phyloP scores from a whole-genome alignment of 2,329 filamentous ascomycete species.

The Tolypocladium endophyticum region DNA sequence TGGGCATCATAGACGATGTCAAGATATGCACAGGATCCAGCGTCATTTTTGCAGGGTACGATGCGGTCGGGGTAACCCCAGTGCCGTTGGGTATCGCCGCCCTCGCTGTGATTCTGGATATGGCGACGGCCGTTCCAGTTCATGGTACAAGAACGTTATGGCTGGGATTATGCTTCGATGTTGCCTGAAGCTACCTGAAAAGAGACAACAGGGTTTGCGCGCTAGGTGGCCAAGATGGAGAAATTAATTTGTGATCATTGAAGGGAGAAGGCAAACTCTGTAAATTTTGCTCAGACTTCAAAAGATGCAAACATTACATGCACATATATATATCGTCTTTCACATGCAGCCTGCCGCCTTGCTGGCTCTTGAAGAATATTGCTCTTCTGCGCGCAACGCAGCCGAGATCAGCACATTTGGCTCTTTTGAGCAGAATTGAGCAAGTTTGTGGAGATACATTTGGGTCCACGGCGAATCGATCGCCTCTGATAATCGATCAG shows the following conservation, averaged over 20 bases:
- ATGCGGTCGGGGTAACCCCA: slow-evolving; percentile 37
- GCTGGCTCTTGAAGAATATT: background rate
- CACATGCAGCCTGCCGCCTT: background rate
- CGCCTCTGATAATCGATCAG: background rate
- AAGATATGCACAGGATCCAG: slow-evolving; percentile 38
- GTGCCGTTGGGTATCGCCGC: slow-evolving; percentile 25
- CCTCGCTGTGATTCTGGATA: slow-evolving; percentile 31
- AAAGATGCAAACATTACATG: too few species aligned
- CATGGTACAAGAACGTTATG: background rate
- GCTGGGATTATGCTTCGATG: background rate
- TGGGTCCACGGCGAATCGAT: background rate
- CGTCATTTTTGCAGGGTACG: slow-evolving; percentile 33
- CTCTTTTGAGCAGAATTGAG: slow-evolving; percentile 24
- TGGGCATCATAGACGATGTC: slow-evolving; percentile 40
- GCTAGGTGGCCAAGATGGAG: background rate
- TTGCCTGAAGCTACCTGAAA: background rate
- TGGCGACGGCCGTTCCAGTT: slow-evolving; percentile 17
- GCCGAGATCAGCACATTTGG: background rate
- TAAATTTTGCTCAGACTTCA: background rate
- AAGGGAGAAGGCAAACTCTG: background rate
- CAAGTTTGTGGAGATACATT: slow-evolving; percentile 17
- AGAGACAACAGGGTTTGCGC: background rate
- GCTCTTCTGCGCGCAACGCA: background rate
- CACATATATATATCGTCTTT: too few species aligned
- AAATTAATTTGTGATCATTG: background rate